Base-by-base conservation (phyloP, 345 rosid genomes). In the Arabidopsis thaliana region DNA sequence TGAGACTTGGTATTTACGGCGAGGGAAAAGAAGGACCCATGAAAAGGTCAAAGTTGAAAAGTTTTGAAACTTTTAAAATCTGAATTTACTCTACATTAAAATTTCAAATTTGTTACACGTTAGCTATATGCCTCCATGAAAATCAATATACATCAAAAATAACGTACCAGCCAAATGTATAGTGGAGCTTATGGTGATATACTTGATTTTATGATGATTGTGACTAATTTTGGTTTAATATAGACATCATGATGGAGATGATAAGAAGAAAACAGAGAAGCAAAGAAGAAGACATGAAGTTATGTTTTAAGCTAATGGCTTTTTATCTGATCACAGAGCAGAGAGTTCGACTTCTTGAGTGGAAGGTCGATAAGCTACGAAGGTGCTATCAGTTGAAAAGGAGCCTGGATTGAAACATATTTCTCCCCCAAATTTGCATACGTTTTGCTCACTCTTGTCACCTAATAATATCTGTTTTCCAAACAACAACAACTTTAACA, bases 391-490 rank as follows among this genome's bases (percentile, higher is more conserved):
- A 3, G 57, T 76, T 61, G 96, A 78, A 82, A 91, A 94, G 40
- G 97, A 88, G 66, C 93, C 97, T 24, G 95, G 95, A 84, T 91
- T 91, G 71, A 91, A 89, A 81, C 97, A 94, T 44, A 91, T 89
- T 62, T 83, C 85, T 74, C 90, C 95, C 0, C 90, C 80, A 81
- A 80, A 84, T 60, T 82, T 83, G 85, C 87, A 87, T 14, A 81
- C 87, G 83, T 87, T 91, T 83, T 88, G 91, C 79, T 85, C 88
- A 65, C 94, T 86, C 74, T 53, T 84, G 79, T 93, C 98, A 7
- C 88, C 91, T 75, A 91, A 72, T 71, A 93, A 85, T 57, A 89
- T 91, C 97, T 91, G 96, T 48, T 50, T 46, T 14, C 0, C 4
- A 16, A 71, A 58, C n/a, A 37, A 42, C 14, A 42, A 34, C 61